Evolutionary conservation across 306 rosid genomes (phyloP), one percentile per base, ranked within the genome.

Genomic region (Cucurbita moschata): DNA sequence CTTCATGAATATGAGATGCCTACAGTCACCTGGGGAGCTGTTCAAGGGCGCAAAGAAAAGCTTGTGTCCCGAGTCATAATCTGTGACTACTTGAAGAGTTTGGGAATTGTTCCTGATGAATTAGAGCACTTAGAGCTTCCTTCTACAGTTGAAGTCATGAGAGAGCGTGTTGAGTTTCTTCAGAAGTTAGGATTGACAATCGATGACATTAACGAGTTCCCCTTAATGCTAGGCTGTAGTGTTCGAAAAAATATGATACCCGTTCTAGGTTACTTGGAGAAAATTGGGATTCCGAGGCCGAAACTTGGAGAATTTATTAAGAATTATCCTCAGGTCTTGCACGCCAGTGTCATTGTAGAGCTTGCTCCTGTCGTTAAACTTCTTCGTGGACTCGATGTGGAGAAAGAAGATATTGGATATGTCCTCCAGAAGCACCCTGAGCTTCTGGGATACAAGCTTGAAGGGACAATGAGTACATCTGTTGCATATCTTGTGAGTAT

Each of bases 401-500:
- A 94, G 77, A 94, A 77, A 77, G 83, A 81, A 51, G 96, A 94
- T 76, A 85, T 91, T 66, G 99, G 97, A 54, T 94, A 81, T 86
- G 96, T 94, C 40, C 75, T 94, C 86, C 87, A 77, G 60, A 94
- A 89, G 80, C 89, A 94, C 74, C 97, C 99, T 55, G 96, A 94
- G 74, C 95, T 94, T 79, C 79, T 94, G 12, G 97, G 99, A 67
- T 94, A 87, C 80, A 94, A 91, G 83, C 96, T 89, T 47, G 97
- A 94, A 74, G 99, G 99, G 77, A 91, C 99, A 49, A 89, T 94
- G 97, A 94, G 97, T 60, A 94, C 99, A 62, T 87, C 97, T 0
- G 99, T 94, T 57, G 97, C 96, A 6, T 94, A 91, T 83, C 96
- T 89, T 79, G 91, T 94, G 79, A 91, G 99, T 72, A 91, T 94